Evolutionary conservation across 2,329 filamentous ascomycete species (phyloP), one percentile per base, ranked within the genome.

Genomic region (Xylaria sp.): DNA sequence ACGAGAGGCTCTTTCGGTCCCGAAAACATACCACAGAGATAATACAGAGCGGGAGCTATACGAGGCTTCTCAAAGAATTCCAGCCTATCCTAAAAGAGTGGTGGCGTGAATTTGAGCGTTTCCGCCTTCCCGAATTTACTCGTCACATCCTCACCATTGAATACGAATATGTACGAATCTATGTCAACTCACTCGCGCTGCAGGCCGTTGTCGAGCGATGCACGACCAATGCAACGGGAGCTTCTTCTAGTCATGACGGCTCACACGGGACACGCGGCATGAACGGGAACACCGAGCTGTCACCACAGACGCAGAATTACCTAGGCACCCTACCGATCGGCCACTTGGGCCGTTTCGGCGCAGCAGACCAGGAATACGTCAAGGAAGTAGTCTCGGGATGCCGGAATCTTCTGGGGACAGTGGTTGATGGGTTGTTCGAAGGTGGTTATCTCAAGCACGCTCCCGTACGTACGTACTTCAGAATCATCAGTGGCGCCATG

Each of bases 141-240:
- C 80, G 85, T 29, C 87, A 93, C 73, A 93, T 98, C 60, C 81
- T 99, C 29, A 90, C 87, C 7, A 97, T 98, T 67, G 95, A 99
- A 78, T 97, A 95, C 72, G 92, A 98, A 72, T 97, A 97, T 73
- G 92, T 94, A 25, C 87, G 94, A 71, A 90, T 97, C 52, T 98
- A 98, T 73, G 86, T 97, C 78, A 97, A 98, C 75, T 97, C 93
- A 0, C 82, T 99, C 1, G 93, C 93, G 2, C 81, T 99, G 1
- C 95, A 99, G 77, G 95, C 95, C 21, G 93, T 98, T 3, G 92
- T 98, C 5, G 94, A 97, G 76, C 87, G 93, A 62, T 97, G 92
- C 77, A 94, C 92, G 6, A 93, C 85, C 63, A 90, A 93, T 66
- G 87, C 88, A 19, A 79, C 78, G 10, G 80, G 63, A 4, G 65